Base-by-base conservation (phyloP, 2,329 filamentous ascomycete genomes). In the Aspergillus spinulosporus region DNA sequence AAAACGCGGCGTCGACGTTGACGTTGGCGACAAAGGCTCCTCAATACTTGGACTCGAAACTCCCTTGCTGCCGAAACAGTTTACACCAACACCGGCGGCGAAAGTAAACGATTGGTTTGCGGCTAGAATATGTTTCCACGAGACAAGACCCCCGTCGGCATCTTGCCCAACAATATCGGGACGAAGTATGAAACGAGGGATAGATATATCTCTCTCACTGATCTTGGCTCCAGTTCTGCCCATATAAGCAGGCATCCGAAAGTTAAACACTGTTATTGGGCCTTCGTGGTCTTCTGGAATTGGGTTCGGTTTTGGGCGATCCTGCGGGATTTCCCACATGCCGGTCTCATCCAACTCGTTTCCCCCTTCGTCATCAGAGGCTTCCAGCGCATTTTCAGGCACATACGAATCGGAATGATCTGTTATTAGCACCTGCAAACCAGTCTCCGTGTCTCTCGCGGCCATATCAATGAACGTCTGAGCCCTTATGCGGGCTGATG, bases 401-500 rank as follows among this genome's bases (percentile, higher is more conserved):
- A 72, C 61, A 34, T 69, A 74, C 1, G 61, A 62, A 40, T 75
- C 71, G 0, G 74, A 77, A 54, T 73, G 70, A 59, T 78, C 75
- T 21, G 74, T 75, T 43, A 78, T 71, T 14, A 76, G 52, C 4
- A 76, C 68, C 34, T 64, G 69, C 66, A 77, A 72, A 21, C 73
- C 75, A 3, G 66, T 66, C 52, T 76, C 74, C 1, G 66, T 71
- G 45, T 76, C 73, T 59, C 74, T 76, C 3, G 67, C 66, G 2
- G 73, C 72, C 66, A 72, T 74, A 29, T 78, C 75, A 15, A 78
- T 77, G 37, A 76, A 76, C 3, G 71, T 75, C 54, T 77, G 75
- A 2, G 76, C 76, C 15, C 76, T 74, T 40, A 78, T 76, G 7
- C 76, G 74, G 12, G 76, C 73, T 3, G 72, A 76, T 2, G 71